phyloP scores from a whole-genome alignment of 2,329 filamentous ascomycete genomes.

The Penicillium sp. region DNA sequence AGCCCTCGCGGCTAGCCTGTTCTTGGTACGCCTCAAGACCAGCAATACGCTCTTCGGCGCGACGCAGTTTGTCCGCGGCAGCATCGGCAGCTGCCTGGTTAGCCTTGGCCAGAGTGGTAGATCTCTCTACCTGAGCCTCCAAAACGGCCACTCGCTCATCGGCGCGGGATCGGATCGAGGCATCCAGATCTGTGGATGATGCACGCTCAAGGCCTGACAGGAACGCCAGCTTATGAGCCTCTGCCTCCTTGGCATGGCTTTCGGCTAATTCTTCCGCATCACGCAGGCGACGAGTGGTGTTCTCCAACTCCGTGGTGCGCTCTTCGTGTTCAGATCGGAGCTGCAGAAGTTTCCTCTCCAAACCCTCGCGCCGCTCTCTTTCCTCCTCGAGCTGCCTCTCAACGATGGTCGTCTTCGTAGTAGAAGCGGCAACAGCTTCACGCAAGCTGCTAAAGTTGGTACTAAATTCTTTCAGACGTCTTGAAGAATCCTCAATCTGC shows the following conservation, averaged over 20 bases:
- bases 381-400: constrained; percentile 79
- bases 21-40: constrained; percentile 96
- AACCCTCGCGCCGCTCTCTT: constrained; percentile 64
- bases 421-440: constrained; percentile 71
- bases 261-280: constrained; percentile 87
- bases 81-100: constrained; percentile 84
- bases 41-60: constrained; percentile 92
- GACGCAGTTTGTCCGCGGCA: constrained; percentile 81
- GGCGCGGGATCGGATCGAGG: constrained; percentile 34
- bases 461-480: constrained; percentile 64
- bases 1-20: constrained; percentile 87
- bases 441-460: constrained; percentile 70
- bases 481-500: constrained; percentile 63
- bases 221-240: constrained; percentile 76
- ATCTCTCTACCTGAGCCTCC: constrained; percentile 71
- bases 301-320: constrained; percentile 70
- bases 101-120: constrained; percentile 75
- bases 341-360: constrained; percentile 70
- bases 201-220: constrained; percentile 77
- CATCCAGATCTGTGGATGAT: constrained; percentile 40
- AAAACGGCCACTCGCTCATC: constrained; percentile 63
- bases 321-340: constrained; percentile 80
- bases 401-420: constrained; percentile 68
- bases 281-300: constrained; percentile 65
- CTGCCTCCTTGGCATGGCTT: constrained; percentile 80